Evolutionary conservation across 1,284 basidiomycete species (phyloP).

Genomic region (Sporisorium graminicola): DNA sequence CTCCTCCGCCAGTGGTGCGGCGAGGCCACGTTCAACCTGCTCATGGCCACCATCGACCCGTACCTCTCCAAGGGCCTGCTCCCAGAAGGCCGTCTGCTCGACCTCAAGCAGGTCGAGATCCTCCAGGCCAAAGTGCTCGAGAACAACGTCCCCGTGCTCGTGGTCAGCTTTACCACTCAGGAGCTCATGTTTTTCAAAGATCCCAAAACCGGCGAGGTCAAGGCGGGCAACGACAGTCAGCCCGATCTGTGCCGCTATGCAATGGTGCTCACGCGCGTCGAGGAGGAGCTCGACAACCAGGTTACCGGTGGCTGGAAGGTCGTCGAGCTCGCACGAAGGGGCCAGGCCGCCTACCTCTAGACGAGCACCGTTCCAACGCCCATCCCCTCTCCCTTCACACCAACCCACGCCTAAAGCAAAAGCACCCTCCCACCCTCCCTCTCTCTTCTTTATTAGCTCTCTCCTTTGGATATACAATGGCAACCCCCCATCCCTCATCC

Average conservation of each 20-base stretch:
- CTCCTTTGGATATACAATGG: too few relatives aligned
- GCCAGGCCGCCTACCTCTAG: constrained; percentile 58
- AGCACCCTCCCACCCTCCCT: too few relatives aligned
- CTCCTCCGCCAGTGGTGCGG: constrained; percentile 91
- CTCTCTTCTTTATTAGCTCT: too few relatives aligned
- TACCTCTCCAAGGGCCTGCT: constrained; percentile 87
- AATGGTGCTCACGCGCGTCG: constrained; percentile 87
- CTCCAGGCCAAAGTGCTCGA: constrained; percentile 75
- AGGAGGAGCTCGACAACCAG: constrained; percentile 76
- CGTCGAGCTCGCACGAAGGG: constrained; percentile 73
- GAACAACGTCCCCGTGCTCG: constrained; percentile 85
- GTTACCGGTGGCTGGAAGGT: constrained; percentile 98
- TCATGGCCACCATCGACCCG: constrained; percentile 97
- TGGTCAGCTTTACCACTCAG: constrained; percentile 93
- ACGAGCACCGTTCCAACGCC: too few relatives aligned
- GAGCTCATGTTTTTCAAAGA: constrained; percentile 93
- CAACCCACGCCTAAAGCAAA: too few relatives aligned
- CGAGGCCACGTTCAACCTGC: constrained; percentile 90
- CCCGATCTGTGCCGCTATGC: constrained; percentile 95
- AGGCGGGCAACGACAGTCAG: constrained; percentile 86
- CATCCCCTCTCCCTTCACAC: too few relatives aligned
- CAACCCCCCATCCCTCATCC: too few relatives aligned
- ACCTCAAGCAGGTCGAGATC: constrained; percentile 64
- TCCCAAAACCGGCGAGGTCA: constrained; percentile 84
- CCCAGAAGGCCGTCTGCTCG: constrained; percentile 62